phyloP scores from a whole-genome alignment of 306 rosid species.

The Sophora flavescens region DNA sequence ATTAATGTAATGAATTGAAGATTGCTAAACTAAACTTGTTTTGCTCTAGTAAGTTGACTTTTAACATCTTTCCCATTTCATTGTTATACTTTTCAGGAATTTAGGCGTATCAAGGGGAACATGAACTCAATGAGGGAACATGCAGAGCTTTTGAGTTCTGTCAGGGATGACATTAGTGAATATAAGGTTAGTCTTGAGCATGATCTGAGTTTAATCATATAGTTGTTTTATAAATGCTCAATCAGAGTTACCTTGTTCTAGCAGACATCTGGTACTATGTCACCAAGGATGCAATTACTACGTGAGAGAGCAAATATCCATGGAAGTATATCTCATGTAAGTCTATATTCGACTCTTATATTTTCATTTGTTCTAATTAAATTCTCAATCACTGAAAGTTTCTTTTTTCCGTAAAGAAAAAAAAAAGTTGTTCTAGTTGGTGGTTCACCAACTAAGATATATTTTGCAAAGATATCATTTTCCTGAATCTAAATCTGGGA shows the following conservation, averaged over 20 bases:
- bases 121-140: conserved; percentile 92
- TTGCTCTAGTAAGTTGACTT: conserved; percentile 29
- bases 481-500: background rate
- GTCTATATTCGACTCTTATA: conserved; percentile 43
- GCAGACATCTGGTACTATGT: conserved; percentile 97
- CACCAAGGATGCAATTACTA: conserved; percentile 90
- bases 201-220: conserved; percentile 37
- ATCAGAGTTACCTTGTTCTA: conserved; percentile 44
- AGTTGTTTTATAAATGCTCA: conserved; percentile 27
- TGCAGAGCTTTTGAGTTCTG: conserved; percentile 96
- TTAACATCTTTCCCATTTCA: conserved; percentile 26
- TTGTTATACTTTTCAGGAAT: conserved; percentile 68
- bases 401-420: background rate
- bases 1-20: conserved; percentile 22
- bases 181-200: conserved; percentile 66
- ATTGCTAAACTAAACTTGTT: conserved; percentile 4
- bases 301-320: conserved; percentile 95
- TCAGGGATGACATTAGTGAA: conserved; percentile 97
- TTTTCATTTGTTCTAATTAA: conserved; percentile 23
- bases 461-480: background rate
- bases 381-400: conserved; percentile 24
- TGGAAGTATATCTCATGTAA: conserved; percentile 97
- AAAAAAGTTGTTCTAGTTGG: background rate
- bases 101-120: conserved; percentile 92
- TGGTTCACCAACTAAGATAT: background rate